A percentile compares a stretch with the other conserved stretches of the same genome.
phyloP scores from a whole-genome alignment of 352 stramenopile species.

The Phytophthora cactorum region DNA sequence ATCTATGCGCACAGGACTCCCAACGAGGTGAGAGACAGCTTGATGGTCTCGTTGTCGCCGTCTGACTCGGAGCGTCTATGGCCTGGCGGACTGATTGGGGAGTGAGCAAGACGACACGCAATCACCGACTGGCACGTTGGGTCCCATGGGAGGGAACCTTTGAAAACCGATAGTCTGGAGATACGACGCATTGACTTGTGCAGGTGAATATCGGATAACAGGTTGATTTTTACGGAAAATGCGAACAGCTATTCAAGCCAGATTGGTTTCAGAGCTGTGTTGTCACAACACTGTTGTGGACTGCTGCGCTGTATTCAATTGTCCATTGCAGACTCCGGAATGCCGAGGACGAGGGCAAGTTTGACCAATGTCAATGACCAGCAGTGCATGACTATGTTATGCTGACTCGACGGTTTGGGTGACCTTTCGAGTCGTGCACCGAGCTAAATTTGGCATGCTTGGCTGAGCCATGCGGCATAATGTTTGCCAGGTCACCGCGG shows the following conservation, averaged over 20 bases:
- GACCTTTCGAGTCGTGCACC: conserved; percentile 15
- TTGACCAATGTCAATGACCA: too few species aligned
- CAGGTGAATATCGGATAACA: not conserved
- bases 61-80: conserved; percentile 19
- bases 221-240: not conserved
- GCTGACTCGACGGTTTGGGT: conserved; percentile 18
- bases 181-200: not conserved
- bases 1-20: conserved; percentile 5
- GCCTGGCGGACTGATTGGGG: conserved; percentile 39
- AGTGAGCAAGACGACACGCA: conserved; percentile 36
- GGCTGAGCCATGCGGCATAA: not conserved
- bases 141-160: conserved; percentile 2
- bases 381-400: conserved; percentile 3
- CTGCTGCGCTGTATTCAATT: not conserved
- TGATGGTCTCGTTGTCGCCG: conserved; percentile 8
- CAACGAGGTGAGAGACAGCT: conserved; percentile 13
- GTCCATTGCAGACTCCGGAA: not conserved
- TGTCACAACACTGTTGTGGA: too few species aligned
- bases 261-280: too few species aligned
- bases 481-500: conserved; percentile 10
- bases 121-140: conserved; percentile 25
- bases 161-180: not conserved
- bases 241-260: too few species aligned
- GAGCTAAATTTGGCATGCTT: not conserved
- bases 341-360: too few species aligned